Conservation (phyloP, 768 basidiomycete species). For the Hydnomerulius pinastri region DNA sequence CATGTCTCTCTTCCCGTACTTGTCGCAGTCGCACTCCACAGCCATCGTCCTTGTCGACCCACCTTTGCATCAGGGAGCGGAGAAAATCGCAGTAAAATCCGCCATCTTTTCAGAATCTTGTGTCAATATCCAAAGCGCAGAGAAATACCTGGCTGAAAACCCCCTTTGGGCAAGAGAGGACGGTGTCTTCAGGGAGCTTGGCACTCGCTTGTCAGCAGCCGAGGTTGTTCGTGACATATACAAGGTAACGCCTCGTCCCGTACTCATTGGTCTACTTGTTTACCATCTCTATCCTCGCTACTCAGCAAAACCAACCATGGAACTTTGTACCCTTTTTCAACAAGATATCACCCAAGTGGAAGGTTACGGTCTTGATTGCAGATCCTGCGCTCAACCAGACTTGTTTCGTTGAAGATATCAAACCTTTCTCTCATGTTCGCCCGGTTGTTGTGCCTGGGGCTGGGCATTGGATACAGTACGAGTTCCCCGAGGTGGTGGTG, state of each 20-base stretch:
- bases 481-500: constrained; percentile 16
- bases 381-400: constrained; percentile 10
- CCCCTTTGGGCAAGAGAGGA: constrained; percentile 13
- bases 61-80: constrained; percentile 1
- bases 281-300: neutral
- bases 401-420: constrained; percentile 6
- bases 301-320: constrained; percentile 19
- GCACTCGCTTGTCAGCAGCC: constrained; percentile 1
- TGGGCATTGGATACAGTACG: constrained; percentile 21
- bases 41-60: constrained; percentile 13
- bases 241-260: neutral
- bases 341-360: constrained; percentile 1
- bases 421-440: constrained; percentile 10
- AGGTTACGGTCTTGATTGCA: constrained; percentile 10
- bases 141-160: constrained; percentile 8
- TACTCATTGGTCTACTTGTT: neutral
- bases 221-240: constrained; percentile 8
- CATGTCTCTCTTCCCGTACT: constrained; percentile 17
- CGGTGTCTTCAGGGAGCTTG: constrained; percentile 8
- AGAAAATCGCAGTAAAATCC: constrained; percentile 1
- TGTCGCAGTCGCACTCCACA: constrained; percentile 3
- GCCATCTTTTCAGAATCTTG: neutral
- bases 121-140: neutral
- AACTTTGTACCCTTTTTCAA: constrained; percentile 12
- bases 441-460: constrained; percentile 8